Conservation (phyloP, 306 rosid genomes). For the Sesbania bispinosa region DNA sequence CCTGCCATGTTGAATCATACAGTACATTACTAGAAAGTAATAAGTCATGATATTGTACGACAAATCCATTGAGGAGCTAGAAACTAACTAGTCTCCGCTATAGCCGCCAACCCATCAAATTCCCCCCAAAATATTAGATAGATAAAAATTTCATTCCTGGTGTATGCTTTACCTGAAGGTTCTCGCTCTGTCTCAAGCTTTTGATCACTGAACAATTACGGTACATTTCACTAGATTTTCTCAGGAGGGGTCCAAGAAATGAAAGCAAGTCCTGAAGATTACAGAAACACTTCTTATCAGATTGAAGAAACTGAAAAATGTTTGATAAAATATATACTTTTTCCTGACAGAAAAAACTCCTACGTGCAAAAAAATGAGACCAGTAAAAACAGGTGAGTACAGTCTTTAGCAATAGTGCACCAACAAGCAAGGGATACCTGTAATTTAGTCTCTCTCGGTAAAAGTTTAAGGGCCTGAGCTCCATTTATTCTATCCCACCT, state of each 20-base stretch:
- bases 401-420: background rate
- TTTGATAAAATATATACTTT: background rate
- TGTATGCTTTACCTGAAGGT: conserved; percentile 74
- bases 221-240: conserved; percentile 87
- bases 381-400: background rate
- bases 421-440: conserved; percentile 58
- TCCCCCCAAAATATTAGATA: background rate
- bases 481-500: conserved; percentile 95
- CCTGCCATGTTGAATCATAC: background rate
- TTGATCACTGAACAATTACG: conserved; percentile 84
- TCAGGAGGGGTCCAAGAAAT: conserved; percentile 89
- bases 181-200: conserved; percentile 91
- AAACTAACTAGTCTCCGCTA: background rate
- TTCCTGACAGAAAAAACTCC: background rate
- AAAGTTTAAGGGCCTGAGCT: conserved; percentile 92
- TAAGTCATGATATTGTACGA: background rate
- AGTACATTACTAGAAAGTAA: background rate
- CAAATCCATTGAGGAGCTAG: background rate
- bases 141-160: background rate
- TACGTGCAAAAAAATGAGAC: conserved; percentile 2
- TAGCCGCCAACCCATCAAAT: background rate
- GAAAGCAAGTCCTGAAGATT: conserved; percentile 81
- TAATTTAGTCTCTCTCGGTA: conserved; percentile 89
- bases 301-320: conserved; percentile 13
- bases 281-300: conserved; percentile 24